Evolutionary conservation across 257 asterid genomes (phyloP).

Genomic region (Capsicum rhomboideum): DNA sequence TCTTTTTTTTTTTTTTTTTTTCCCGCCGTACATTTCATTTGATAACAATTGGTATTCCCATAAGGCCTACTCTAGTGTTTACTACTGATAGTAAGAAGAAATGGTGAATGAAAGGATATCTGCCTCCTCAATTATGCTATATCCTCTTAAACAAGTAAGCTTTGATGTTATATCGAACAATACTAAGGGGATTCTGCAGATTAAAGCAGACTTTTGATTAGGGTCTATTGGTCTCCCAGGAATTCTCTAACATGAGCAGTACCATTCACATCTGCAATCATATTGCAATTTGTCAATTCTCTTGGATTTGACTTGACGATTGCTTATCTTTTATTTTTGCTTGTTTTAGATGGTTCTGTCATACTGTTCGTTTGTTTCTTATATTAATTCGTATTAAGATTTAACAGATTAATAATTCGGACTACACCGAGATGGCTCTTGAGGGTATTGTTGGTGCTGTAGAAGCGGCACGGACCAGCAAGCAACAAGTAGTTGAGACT

Average conservation of each 20-base stretch:
- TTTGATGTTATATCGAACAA: neutral
- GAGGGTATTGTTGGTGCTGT: constrained; percentile 68
- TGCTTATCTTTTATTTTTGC: neutral
- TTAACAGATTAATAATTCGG: constrained; percentile 58
- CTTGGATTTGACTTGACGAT: neutral
- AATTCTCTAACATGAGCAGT: neutral
- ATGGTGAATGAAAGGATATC: neutral
- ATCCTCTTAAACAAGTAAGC: neutral
- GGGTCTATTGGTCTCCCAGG: neutral
- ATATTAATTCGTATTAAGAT: constrained; percentile 1
- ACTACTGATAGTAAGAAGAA: neutral
- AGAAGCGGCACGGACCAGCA: constrained; percentile 61
- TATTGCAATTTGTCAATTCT: neutral
- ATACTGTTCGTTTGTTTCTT: neutral
- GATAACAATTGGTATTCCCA: neutral
- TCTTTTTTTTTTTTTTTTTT: neutral
- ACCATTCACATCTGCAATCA: neutral
- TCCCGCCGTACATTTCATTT: neutral
- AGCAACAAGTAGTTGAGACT: constrained; percentile 78
- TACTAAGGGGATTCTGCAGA: neutral
- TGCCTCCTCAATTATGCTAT: neutral
- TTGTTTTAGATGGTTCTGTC: neutral
- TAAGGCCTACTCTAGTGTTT: neutral
- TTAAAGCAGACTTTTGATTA: neutral
- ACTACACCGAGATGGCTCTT: constrained; percentile 93